Conservation (phyloP, 129 eudicot species). For the Deinandra increscens region DNA sequence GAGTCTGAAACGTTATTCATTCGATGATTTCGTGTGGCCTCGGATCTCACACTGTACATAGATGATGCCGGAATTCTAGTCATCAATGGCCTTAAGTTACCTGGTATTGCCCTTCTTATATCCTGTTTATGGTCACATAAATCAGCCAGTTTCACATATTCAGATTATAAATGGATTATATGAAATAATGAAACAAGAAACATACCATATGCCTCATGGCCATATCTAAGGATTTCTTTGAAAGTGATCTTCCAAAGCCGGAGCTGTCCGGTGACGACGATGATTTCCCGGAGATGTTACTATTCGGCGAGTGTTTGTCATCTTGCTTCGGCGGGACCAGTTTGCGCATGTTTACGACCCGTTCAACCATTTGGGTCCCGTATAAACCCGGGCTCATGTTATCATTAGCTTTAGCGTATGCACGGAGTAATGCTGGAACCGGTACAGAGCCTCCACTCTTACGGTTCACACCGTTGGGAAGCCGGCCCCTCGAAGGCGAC, state of each 20-base stretch:
- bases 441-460: slow-evolving; percentile 92
- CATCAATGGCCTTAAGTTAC: slow-evolving; percentile 88
- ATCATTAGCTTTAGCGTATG: slow-evolving; percentile 82
- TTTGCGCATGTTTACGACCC: slow-evolving; percentile 88
- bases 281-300: slow-evolving; percentile 78
- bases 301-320: slow-evolving; percentile 72
- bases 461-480: slow-evolving; percentile 63
- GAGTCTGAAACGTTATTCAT: slow-evolving; percentile 68
- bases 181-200: background rate
- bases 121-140: slow-evolving; percentile 43
- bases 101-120: slow-evolving; percentile 71
- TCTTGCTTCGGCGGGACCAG: slow-evolving; percentile 80
- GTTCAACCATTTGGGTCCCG: slow-evolving; percentile 92
- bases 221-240: slow-evolving; percentile 95
- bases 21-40: slow-evolving; percentile 64
- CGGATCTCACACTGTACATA: slow-evolving; percentile 95
- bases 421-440: slow-evolving; percentile 66
- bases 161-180: background rate
- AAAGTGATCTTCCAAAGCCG: slow-evolving; percentile 87
- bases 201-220: slow-evolving; percentile 98
- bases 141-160: background rate
- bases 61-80: slow-evolving; percentile 94
- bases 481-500: slow-evolving; percentile 92
- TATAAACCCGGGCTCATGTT: slow-evolving; percentile 69
- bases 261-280: slow-evolving; percentile 91